Base-by-base conservation (phyloP, 345 rosid genomes). In the Populus tremula region DNA sequence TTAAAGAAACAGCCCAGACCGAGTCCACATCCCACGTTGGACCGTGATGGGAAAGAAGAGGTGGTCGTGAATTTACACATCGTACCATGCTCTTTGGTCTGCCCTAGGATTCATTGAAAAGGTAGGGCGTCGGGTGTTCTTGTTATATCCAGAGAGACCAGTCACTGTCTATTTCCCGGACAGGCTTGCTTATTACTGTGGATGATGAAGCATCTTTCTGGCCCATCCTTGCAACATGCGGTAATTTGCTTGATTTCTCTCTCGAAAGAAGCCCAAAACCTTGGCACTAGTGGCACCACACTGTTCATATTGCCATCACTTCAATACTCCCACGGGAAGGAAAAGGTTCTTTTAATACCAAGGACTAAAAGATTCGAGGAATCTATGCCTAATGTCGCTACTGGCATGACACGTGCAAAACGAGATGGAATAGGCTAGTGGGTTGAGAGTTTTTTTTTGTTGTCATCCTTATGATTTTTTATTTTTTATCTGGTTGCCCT, bases 131-230 rank as follows among this genome's bases (percentile, higher is more conserved):
- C 23, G 29, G 70, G 27, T 1, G 64, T 25, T 41, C 47, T 11
- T 13, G 45, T 41, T 10, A 39, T 17, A 6, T 68, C 31, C 47
- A 39, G 49, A n/a, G 17, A 4, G 67, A 72, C 35, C 49, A n/a
- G 31, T 72, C 75, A 35, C 23, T 9, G 45, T 72, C 67, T n/a
- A 25, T 35, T 72, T 56, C 64, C 75, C 67, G 36, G 12, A 20
- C 53, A 33, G 75, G 47, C 45, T 11, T 33, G 17, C 65, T 36
- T 56, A 5, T 50, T 1, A 8, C 25, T 10, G 76, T n/a, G 76
- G 67, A 38, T 4, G 41, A 35, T 5, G 16, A 59, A 14, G 65
- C 67, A 72, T 36, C 35, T 54, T 72, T 17, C 13, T 43, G 12
- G 33, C 12, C 38, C 25, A 8, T 25, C 14, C 49, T 7, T 1